Evolutionary conservation across 306 rosid species (phyloP).

Genomic region (Lathyrus sativus): DNA sequence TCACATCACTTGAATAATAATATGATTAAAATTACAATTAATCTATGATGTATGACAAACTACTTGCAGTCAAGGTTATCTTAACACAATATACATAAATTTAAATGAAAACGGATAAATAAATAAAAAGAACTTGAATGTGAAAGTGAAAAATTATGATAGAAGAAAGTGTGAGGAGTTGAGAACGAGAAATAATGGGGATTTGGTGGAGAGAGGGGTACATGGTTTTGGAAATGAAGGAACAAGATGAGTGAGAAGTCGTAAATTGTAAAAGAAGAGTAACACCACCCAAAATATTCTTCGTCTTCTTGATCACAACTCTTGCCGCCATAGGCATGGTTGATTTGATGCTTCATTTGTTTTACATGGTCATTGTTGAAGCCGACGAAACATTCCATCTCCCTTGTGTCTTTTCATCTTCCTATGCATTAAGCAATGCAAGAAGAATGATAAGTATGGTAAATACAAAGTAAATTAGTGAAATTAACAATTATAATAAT

Average conservation of each 20-base stretch:
- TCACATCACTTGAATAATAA: too few species aligned
- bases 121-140: conserved; percentile 8
- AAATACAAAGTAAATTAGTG: too few species aligned
- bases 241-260: neutral
- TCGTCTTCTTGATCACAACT: conserved; percentile 11
- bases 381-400: neutral
- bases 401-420: too few species aligned
- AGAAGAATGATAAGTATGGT: too few species aligned
- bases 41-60: too few species aligned
- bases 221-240: conserved; percentile 22
- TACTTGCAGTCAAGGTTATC: too few species aligned
- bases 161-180: conserved; percentile 27
- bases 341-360: conserved; percentile 12
- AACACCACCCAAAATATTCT: neutral
- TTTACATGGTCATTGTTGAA: neutral
- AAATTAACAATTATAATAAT: too few species aligned
- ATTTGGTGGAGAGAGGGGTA: conserved; percentile 24
- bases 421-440: too few species aligned
- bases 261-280: neutral
- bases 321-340: conserved; percentile 27
- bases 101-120: neutral
- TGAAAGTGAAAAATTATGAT: conserved; percentile 11
- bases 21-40: too few species aligned
- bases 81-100: neutral
- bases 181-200: conserved; percentile 33